Conservation (phyloP, 805 yeast genomes). For the Cyberlindnera sargentensis region DNA sequence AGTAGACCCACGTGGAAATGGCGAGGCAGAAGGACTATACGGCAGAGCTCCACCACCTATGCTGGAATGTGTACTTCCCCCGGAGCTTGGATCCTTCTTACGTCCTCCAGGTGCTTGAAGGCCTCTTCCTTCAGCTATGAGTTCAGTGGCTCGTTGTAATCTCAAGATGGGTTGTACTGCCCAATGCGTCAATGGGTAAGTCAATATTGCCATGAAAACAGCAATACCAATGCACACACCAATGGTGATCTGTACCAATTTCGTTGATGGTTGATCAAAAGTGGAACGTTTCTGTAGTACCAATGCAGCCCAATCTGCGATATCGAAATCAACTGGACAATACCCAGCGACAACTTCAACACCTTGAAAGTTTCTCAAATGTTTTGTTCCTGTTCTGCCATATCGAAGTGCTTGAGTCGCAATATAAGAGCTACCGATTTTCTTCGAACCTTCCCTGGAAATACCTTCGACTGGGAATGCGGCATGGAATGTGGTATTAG, state of each 20-base stretch:
- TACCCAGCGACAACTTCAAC: conserved; percentile 50
- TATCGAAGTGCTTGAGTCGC: conserved; percentile 29
- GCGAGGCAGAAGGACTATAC: conserved; percentile 1
- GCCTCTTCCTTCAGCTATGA: conserved; percentile 35
- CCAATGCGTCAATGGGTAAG: conserved; percentile 78
- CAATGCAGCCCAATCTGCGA: conserved; percentile 63
- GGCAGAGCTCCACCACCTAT: background rate
- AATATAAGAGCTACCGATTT: conserved; percentile 27
- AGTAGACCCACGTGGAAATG: background rate
- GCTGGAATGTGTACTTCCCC: conserved; percentile 4
- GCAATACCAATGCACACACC: conserved; percentile 80
- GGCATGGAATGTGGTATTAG: conserved; percentile 30
- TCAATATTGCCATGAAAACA: conserved; percentile 61
- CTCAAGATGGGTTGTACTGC: conserved; percentile 79
- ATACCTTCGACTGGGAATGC: conserved; percentile 26
- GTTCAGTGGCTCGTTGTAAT: conserved; percentile 75
- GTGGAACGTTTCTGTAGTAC: conserved; percentile 55
- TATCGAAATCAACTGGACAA: conserved; percentile 35
- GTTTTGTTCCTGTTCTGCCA: conserved; percentile 38
- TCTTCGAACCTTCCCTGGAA: conserved; percentile 15
- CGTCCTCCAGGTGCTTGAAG: conserved; percentile 19
- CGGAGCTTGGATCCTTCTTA: conserved; percentile 4
- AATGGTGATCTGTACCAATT: conserved; percentile 58
- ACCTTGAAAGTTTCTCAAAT: conserved; percentile 10
- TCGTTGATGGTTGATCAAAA: conserved; percentile 57